Evolutionary conservation across 768 basidiomycete species (phyloP).

Genomic region (Agrocybe praecox): DNA sequence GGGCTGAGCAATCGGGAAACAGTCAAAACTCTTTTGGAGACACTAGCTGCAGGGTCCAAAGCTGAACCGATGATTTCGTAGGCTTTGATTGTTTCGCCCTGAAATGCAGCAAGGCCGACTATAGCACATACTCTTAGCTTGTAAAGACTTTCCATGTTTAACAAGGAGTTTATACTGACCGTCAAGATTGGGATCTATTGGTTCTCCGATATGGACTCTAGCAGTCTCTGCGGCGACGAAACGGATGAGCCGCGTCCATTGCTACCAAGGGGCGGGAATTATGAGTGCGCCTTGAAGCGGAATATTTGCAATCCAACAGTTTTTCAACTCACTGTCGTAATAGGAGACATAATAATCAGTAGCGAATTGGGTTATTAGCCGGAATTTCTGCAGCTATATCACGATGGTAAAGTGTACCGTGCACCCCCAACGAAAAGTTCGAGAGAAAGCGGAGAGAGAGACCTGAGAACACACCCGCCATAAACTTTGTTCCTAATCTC

Average conservation of each 20-base stretch:
- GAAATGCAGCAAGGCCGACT: constrained; percentile 64
- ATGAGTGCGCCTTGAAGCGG: not conserved
- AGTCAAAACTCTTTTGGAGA: constrained; percentile 65
- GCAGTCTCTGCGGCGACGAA: constrained; percentile 79
- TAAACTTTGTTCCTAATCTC: constrained; percentile 5
- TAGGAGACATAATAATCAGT: constrained; percentile 51
- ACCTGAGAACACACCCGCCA: constrained; percentile 4
- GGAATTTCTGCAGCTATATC: no score
- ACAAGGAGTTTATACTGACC: constrained; percentile 34
- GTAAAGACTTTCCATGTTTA: not conserved
- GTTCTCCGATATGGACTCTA: constrained; percentile 77
- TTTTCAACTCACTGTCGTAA: constrained; percentile 48
- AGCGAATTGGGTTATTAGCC: not conserved
- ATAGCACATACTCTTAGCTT: not conserved
- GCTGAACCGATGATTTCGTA: constrained; percentile 74
- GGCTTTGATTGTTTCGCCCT: constrained; percentile 60
- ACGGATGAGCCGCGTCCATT: constrained; percentile 83
- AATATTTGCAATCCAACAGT: not conserved
- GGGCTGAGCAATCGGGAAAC: constrained; percentile 74
- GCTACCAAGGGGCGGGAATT: constrained; percentile 31
- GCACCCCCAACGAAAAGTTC: not conserved
- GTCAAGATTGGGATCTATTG: constrained; percentile 66
- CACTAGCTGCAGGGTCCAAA: constrained; percentile 64
- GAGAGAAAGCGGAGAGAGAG: constrained; percentile 7
- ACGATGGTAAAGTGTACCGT: no score